A percentile compares a stretch with the other conserved stretches of the same genome.
These are phyloP conservation scores for Pseudonectria buxi DNA, from an alignment of 2,329 filamentous ascomycete species.

Conservation along the genomic window DNA sequence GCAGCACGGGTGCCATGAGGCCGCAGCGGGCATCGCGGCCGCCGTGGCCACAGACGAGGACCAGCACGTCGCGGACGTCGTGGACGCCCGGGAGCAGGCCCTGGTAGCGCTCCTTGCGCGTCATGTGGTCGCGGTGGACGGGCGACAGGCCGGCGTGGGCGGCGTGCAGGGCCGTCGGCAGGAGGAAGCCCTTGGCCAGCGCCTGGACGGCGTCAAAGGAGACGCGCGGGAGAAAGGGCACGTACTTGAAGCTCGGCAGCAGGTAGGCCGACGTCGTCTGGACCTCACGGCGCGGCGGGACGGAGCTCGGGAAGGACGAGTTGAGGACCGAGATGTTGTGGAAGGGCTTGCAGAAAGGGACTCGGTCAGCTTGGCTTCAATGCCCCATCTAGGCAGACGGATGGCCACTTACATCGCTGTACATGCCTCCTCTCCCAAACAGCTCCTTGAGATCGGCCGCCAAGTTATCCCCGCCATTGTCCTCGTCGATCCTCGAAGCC, in stretches of 20 bases:
- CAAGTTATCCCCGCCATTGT: conserved; percentile 59
- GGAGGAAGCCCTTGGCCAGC: conserved; percentile 58
- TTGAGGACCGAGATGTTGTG: conserved; percentile 74
- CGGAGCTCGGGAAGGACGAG: conserved; percentile 61
- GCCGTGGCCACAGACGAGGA: conserved; percentile 85
- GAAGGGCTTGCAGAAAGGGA: too few species aligned
- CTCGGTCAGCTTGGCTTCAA: too few species aligned
- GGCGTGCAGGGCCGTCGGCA: conserved; percentile 55
- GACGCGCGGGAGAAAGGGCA: conserved; percentile 62
- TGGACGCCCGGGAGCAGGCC: conserved; percentile 49
- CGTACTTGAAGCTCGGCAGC: conserved; percentile 76
- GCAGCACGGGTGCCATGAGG: conserved; percentile 66
- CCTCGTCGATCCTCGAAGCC: conserved; percentile 78
- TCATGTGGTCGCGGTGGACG: conserved; percentile 46
- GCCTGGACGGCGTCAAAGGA: conserved; percentile 49
- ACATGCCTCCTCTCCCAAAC: conserved; percentile 58
- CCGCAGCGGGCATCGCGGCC: conserved; percentile 79
- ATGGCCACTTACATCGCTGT: conserved; percentile 51
- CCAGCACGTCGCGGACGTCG: conserved; percentile 59
- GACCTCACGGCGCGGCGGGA: conserved; percentile 35
- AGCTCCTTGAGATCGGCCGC: conserved; percentile 66
- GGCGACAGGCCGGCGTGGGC: conserved; percentile 54
- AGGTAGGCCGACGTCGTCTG: conserved; percentile 63
- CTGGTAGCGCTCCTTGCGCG: conserved; percentile 45
- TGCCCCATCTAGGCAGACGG: too few species aligned